These are phyloP conservation scores for Tarenaya hassleriana DNA, from an alignment of 345 rosid genomes.

Conservation along the genomic window DNA sequence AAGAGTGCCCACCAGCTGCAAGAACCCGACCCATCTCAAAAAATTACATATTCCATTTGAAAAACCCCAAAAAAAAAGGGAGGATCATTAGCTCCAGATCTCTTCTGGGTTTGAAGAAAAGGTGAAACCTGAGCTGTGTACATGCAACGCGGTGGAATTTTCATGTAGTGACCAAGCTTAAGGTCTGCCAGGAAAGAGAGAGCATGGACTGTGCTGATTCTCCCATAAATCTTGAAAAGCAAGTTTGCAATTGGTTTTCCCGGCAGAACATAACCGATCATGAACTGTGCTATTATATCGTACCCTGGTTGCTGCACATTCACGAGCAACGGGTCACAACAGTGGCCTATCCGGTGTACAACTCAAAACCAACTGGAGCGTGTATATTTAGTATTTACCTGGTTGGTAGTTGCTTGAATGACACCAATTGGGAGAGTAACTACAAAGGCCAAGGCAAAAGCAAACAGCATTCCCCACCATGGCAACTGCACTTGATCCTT, in stretches of 20 bases:
- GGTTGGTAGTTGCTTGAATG: constrained; percentile 99
- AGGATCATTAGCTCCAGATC: background rate
- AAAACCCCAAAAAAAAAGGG: no score
- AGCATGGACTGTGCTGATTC: constrained; percentile 93
- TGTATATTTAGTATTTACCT: constrained; percentile 34
- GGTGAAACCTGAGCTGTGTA: constrained; percentile 74
- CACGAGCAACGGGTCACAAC: background rate
- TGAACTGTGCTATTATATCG: constrained; percentile 96
- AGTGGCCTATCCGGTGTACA: constrained; percentile 11
- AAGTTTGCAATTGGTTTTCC: constrained; percentile 94
- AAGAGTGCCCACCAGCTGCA: constrained; percentile 75
- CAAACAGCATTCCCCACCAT: constrained; percentile 98
- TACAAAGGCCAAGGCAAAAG: constrained; percentile 75
- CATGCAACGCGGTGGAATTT: constrained; percentile 98
- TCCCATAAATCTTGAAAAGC: constrained; percentile 92
- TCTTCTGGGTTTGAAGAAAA: no score
- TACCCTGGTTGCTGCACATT: constrained; percentile 93
- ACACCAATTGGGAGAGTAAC: constrained; percentile 98
- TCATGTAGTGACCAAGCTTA: constrained; percentile 98
- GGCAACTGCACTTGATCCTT: constrained; percentile 70
- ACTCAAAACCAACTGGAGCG: background rate
- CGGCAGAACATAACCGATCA: constrained; percentile 78
- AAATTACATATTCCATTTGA: no score
- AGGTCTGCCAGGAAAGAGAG: constrained; percentile 96
- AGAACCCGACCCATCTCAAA: background rate